phyloP scores from a whole-genome alignment of 371 early-diverging fungal species.

The Lichtheimia ramosa region DNA sequence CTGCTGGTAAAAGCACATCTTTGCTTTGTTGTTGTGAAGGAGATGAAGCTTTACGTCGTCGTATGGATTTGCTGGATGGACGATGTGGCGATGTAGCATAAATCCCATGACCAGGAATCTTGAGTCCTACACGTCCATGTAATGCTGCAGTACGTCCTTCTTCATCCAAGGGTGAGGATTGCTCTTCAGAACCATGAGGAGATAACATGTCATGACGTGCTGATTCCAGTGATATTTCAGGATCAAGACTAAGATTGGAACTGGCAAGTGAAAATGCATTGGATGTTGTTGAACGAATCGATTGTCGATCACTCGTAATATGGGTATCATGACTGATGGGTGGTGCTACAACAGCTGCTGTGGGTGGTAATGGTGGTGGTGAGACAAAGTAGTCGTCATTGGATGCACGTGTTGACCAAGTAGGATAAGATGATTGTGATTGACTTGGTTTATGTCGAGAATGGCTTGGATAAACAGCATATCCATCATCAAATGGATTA shows the following conservation, averaged over 20 bases:
- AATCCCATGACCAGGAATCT: conserved; percentile 18
- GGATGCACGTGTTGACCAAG: conserved; percentile 10
- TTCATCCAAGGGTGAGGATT: neutral
- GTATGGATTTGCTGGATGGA: neutral
- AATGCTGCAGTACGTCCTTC: conserved; percentile 24
- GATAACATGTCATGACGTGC: neutral
- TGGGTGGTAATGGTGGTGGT: conserved; percentile 3
- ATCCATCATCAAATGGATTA: conserved; percentile 42
- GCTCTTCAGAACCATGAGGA: neutral
- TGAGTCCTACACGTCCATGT: conserved; percentile 25
- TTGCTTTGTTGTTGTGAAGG: no score
- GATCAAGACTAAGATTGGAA: conserved; percentile 30
- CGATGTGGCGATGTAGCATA: neutral
- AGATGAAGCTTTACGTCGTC: neutral
- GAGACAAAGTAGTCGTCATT: conserved; percentile 9
- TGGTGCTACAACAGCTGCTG: neutral
- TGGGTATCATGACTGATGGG: neutral
- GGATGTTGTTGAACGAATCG: conserved; percentile 29
- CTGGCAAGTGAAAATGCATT: conserved; percentile 31
- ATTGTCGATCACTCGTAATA: conserved; percentile 11
- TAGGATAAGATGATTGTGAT: conserved; percentile 34
- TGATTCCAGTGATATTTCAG: conserved; percentile 11
- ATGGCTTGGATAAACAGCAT: conserved; percentile 10
- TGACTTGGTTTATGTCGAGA: conserved; percentile 25
- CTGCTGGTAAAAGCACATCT: neutral